Evolutionary conservation across 257 asterid species (phyloP), one percentile per base, ranked within the genome.

Genomic region (Hygrophila difformis): DNA sequence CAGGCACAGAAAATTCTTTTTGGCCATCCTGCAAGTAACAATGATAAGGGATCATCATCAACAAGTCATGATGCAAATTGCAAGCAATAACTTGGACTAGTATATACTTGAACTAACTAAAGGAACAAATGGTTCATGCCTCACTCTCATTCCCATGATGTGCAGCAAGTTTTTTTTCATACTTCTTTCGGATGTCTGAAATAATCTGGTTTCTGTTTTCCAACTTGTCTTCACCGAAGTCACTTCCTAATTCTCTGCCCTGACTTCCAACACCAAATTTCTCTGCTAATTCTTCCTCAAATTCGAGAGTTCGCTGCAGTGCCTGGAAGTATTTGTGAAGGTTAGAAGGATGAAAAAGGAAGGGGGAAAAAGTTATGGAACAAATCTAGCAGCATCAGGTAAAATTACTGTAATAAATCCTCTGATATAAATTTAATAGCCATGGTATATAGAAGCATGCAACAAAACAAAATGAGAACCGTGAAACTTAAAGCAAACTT

Each of bases 221-320:
- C 46, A 51, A 70, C 48, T 41, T 63, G 66, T 77, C 94, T 53
- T 79, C 96, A 65, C 82, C 94, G 16, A 12, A 46, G 42, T 79
- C 94, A 62, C 41, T 64, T 45, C 74, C 75, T 33, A 73, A 50
- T 66, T 82, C 98, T 66, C 66, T 74, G 39, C 61, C 70, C 35
- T 64, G 84, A 57, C 70, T 76, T 55, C 94, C 91, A 66, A 80
- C 94, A 52, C 96, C 98, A 65, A 89, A 91, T 73, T 86, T 91
- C 70, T 86, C 95, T 48, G 93, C 96, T 59, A 91, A 68, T 65
- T 91, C 98, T 66, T 91, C 98, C 76, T 91, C 98, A 66, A 91
- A 91, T 64, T 91, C 98, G 71, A 86, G 75, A 44, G 98, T 91
- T 48, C 96, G 77, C 42, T 91, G 96, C 67, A 91, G 65, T 47